Evolutionary conservation across 176 grass and related monocot genomes (phyloP).

Genomic region (Typha latifolia): DNA sequence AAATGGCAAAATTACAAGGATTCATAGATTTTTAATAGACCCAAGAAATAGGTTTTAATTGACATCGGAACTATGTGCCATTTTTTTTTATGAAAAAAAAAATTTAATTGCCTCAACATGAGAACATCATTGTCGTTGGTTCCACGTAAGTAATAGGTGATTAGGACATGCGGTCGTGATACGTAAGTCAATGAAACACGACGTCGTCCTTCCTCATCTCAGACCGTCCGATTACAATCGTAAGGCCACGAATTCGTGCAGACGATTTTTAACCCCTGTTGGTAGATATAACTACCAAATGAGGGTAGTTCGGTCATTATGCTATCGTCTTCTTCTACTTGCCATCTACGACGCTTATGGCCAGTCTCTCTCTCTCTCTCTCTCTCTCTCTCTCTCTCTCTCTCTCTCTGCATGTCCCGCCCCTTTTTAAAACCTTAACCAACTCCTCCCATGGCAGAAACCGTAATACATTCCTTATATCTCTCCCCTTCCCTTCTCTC

Average conservation of each 20-base stretch:
- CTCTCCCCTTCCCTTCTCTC: neutral
- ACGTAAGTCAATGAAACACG: no score
- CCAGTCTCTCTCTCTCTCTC: neutral
- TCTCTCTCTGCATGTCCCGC: neutral
- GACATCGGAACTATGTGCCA: no score
- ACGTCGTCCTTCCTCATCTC: no score
- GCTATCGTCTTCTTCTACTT: neutral
- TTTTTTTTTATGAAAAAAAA: no score
- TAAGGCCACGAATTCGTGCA: neutral
- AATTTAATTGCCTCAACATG: no score
- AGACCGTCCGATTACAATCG: neutral
- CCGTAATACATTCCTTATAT: neutral
- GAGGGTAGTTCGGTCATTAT: neutral
- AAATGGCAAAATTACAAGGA: no score
- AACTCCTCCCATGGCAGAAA: conserved; percentile 32
- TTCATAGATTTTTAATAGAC: no score
- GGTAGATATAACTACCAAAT: neutral
- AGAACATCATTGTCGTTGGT: no score
- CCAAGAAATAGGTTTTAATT: no score
- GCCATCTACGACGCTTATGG: no score
- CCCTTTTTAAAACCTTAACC: conserved; percentile 21
- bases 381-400: conserved; percentile 1
- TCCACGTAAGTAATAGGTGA: no score
- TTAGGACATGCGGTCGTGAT: no score
- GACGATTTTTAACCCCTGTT: neutral